Base-by-base conservation (phyloP, 169 alveolate species). In the Fabrea salina region DNA sequence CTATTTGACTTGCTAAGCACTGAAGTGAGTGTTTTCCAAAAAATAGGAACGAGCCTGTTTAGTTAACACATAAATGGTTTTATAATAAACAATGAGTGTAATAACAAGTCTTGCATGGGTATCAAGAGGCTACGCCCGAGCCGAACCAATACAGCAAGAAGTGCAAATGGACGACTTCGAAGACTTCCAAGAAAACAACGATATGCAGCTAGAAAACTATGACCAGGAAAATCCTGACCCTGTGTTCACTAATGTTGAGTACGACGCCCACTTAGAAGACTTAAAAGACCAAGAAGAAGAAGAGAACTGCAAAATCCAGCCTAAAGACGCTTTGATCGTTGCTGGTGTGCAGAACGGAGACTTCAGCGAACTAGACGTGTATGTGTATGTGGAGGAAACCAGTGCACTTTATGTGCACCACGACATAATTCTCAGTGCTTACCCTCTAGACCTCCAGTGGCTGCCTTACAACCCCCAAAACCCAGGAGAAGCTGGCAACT, bases 381-480 rank as follows among this genome's bases (percentile, higher is more conserved):
- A 89, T 83, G 79, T 93, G 22, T 93, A 90, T 79, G 97, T 91
- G 51, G 93, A 93, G 75, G 86, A 89, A 49, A 86, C 89, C 40
- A 82, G 88, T 66, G 84, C 87, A 76, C 68, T 91, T 53, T 93
- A 84, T 71, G 97, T 93, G 30, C 97, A 93, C 71, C 97, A 93
- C 68, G 97, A 93, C 41, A 91, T 93, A 19, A 81, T 81, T 59
- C 81, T 91, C 13, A 70, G 91, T 8, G 88, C 96, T 4, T 93
- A 88, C 58, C 97, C 97, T 0, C 82, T 93, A 25, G 83, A 92
- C 35, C 64, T 93, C 43, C 94, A 93, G 84, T 93, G 97, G 97
- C 54, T 93, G 40, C 85, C 90, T 25, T 83, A 70, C 6, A 76
- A 83, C 35, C 85, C 80, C 30, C 40, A 64, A 19, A 50, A 68